phyloP scores from a whole-genome alignment of 176 grass and related monocot species.

The Ananas comosus region DNA sequence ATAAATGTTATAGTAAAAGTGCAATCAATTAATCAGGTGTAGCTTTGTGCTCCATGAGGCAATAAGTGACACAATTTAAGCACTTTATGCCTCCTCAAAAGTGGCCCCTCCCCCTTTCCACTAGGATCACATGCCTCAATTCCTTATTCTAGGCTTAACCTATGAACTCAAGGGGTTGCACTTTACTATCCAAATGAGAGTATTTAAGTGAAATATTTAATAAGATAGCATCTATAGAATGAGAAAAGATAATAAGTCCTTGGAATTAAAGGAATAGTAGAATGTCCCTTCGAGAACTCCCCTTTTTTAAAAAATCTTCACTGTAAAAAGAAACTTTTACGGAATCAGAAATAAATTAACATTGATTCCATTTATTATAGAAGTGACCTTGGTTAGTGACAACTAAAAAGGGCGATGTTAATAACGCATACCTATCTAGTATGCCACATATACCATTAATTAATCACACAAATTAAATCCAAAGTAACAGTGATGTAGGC shows the following conservation, averaged over 20 bases:
- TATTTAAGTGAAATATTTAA: neutral
- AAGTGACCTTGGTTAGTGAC: neutral
- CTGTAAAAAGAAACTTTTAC: no score
- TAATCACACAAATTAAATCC: neutral
- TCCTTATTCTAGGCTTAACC: neutral
- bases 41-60: neutral
- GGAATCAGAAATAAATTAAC: neutral
- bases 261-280: neutral
- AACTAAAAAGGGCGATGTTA: no score
- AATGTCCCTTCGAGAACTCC: no score
- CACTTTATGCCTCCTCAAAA: neutral
- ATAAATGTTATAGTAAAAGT: neutral
- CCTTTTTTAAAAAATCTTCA: neutral
- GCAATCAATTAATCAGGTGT: neutral
- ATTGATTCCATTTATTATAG: neutral
- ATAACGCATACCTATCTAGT: no score
- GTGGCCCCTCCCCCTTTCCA: neutral
- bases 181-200: neutral
- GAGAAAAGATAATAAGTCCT: neutral
- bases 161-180: neutral
- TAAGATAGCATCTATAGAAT: neutral
- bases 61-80: slow-evolving; percentile 1
- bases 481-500: slow-evolving; percentile 1
- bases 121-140: neutral
- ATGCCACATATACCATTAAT: no score